phyloP scores from a whole-genome alignment of 345 rosid genomes.

The Eucalyptus coolabah region DNA sequence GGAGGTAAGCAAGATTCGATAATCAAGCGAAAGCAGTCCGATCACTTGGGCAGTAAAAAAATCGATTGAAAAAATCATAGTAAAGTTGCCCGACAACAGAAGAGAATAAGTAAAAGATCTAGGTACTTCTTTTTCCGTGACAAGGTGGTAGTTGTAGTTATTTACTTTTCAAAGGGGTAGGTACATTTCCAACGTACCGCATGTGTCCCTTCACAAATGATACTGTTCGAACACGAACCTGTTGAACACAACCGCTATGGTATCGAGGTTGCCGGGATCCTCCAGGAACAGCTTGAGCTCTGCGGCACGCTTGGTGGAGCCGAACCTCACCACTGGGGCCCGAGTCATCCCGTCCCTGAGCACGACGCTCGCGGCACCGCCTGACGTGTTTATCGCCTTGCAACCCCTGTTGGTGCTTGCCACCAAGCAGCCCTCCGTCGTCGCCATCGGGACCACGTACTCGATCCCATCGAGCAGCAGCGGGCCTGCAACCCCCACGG shows the following conservation, averaged over 20 bases:
- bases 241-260: constrained; percentile 60
- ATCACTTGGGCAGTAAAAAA: not conserved
- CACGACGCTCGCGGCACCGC: constrained; percentile 61
- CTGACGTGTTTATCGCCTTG: constrained; percentile 63
- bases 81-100: not conserved
- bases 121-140: not conserved
- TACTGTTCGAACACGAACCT: constrained; percentile 9
- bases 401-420: constrained; percentile 96
- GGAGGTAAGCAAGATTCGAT: not conserved
- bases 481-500: constrained; percentile 90
- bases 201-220: not conserved
- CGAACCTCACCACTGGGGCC: constrained; percentile 73
- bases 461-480: constrained; percentile 70
- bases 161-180: not conserved
- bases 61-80: not conserved
- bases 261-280: constrained; percentile 48
- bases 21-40: not conserved
- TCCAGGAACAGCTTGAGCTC: constrained; percentile 78
- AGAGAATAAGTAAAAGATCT: not conserved
- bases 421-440: constrained; percentile 90
- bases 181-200: not conserved
- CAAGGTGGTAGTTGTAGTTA: not conserved
- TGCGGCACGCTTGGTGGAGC: constrained; percentile 41
- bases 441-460: constrained; percentile 88
- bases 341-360: constrained; percentile 73